Base-by-base conservation (phyloP, 306 rosid species). In the Castanea crenata region DNA sequence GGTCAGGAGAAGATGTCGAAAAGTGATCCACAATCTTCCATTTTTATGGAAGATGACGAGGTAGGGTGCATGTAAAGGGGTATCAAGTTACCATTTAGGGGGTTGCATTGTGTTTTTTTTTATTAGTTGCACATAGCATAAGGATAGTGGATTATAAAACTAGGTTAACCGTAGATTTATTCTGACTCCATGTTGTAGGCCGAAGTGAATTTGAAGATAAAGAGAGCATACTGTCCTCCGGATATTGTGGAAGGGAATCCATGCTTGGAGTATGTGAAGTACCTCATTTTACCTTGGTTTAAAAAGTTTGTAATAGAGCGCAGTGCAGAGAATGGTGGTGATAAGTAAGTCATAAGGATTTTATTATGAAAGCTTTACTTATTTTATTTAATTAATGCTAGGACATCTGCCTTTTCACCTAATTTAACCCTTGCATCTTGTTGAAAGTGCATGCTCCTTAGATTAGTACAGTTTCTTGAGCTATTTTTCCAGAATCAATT, bases 31-130 rank as follows among this genome's bases (percentile, higher is more conserved):
- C 86, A 87, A 1, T 94, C 98, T 49, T 82, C 97, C 57, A 79
- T 94, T 81, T 90, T 79, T 79, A 94, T 92, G 98, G 98, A 94
- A 80, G 97, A 94, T 59, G 99, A 92, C 25, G 97, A 92, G 95
- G 99, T 91, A 83, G 77, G 89, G 52, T 82, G 57, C 58, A 67
- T 18, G 18, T 27, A 44, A 6, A 20, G 58, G 20, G 52, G 35
- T 46, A 78, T 55, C 58, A 76, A 76, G 38, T 58, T 86, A 23
- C 49, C 68, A 27, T 35, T 65, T 51, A 23, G 9, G 21, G 44
- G 57, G 71, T 25, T 3, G 67, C 16, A 25, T 69, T 70, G 63
- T 54, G 46, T 71, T 52, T 34, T 41, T 21, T 52, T 55, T 5
- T 57, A 58, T 12, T 25, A 23, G n/a, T 55, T 82, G 78, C 73